Base-by-base conservation (phyloP, 225 moss, liverwort and hornwort genomes). In the Marchantia paleacea region DNA sequence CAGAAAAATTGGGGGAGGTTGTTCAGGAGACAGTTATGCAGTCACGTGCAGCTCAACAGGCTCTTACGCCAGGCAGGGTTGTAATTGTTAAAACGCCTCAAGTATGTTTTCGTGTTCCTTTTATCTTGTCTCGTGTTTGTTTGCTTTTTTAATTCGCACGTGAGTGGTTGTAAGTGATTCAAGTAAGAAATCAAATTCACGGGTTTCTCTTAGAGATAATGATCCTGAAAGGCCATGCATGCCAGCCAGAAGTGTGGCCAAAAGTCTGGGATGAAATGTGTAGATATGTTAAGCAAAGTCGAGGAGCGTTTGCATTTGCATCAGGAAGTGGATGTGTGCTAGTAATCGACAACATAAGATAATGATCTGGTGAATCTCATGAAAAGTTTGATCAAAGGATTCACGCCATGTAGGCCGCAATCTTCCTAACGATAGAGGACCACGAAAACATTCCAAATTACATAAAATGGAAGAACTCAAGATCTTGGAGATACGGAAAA, bases 1-100 rank as follows among this genome's bases (percentile, higher is more conserved):
- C 85, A 88, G 97, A 93, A 81, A 94, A 85, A 69, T 69, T 99
- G 75, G 91, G 94, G 75, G 92, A 89, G 69, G 82, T 86, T 75
- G 81, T 91, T 64, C 97, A 95, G 91, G 97, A 99, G 58, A 86
- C 90, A 79, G 88, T 99, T 63, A 92, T 95, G 84, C 97, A 94
- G 78, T 92, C 97, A 73, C 90, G 92, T 79, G 88, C 95, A 89
- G 92, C 92, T 66, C 97, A 99, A 82, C 95, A 94, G 81, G 89
- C 92, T 49, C 93, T 99, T 85, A 90, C 92, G 80, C 89, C 92
- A 66, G 97, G 97, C 79, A 90, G 97, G 89, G 90, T 95, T 73
- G 97, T 92, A 74, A 82, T 95, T 55, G 86, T 99, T 66, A 88
- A 87, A 63, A 95, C 90, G 78, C 87, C 95, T 75, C 78, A 90